Evolutionary conservation across 192 early-diverging fungal species (phyloP), one percentile per base, ranked within the genome.

Genomic region (Lobulomyces angularis): DNA sequence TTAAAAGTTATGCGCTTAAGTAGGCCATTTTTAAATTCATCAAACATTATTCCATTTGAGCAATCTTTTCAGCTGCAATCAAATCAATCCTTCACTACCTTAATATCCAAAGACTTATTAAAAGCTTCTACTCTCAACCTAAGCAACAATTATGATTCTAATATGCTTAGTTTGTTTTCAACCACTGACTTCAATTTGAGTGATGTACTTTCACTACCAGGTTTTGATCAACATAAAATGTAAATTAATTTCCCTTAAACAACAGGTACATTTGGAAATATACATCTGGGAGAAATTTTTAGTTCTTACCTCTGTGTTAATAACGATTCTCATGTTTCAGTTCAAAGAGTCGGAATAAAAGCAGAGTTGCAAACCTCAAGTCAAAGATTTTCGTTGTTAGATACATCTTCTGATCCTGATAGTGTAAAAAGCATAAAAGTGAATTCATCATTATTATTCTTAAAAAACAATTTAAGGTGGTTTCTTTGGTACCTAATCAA

Each of bases 271-370:
- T 91, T 94, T 61, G 90, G 90, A 5, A 83, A 83, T 31, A 92
- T 97, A 25, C 94, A 91, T 51, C 69, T 97, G 16, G 92, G 92
- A 5, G 92, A 95, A 60, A 89, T 83, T 0, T 94, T 97, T 51
- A 62, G 64, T 8, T 75, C 80, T 11, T 85, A 90, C 49, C 53
- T 97, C 27, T 86, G 83, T 48, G 61, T 92, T 50, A 87, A 84
- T 62, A 97, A 92, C 56, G 90, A 94, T 38, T 67, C 67, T 9
- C 27, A 43, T 1, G 52, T 69, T 12, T 50, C 74, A 8, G 83
- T 84, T 17, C 67, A 79, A 33, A 77, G 87, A 19, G 78, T 90
- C 11, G 57, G 62, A 3, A 62, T 91, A 28, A 82, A 79, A 43
- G 82, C 79, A 8, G 88, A 84, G 47, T 74, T 97, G 41, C 88